These are phyloP conservation scores for Bombardia bombarda DNA, from an alignment of 495 filamentous ascomycete genomes.

Conservation along the genomic window DNA sequence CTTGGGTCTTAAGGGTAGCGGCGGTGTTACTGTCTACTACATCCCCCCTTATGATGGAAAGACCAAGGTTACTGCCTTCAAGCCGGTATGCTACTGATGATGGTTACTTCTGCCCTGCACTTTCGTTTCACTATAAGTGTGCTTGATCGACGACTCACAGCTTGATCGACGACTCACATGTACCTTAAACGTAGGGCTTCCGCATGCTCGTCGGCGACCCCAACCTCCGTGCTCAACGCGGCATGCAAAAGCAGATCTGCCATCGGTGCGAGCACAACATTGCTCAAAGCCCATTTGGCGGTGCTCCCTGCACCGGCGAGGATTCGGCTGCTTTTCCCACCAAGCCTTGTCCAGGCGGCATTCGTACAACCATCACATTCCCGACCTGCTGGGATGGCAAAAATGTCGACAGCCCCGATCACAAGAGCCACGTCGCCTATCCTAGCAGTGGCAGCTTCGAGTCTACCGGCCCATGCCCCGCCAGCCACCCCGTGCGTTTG, in stretches of 20 bases:
- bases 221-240: constrained; percentile 17
- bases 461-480: constrained; percentile 32
- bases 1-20: constrained; percentile 31
- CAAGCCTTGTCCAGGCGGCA: constrained; percentile 35
- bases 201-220: constrained; percentile 37
- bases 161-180: background rate
- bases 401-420: constrained; percentile 44
- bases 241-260: constrained; percentile 36
- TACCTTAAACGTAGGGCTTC: constrained; percentile 21
- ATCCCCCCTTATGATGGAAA: constrained; percentile 38
- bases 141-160: background rate
- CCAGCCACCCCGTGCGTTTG: constrained; percentile 33
- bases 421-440: constrained; percentile 42
- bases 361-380: constrained; percentile 42
- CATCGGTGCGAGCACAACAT: constrained; percentile 41
- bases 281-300: constrained; percentile 40
- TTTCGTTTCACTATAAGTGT: background rate
- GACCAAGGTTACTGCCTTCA: constrained; percentile 40
- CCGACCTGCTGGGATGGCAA: constrained; percentile 49
- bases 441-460: constrained; percentile 32
- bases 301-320: constrained; percentile 42
- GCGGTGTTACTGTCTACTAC: constrained; percentile 42
- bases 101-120: background rate
- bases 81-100: constrained; percentile 23
- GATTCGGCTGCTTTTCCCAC: constrained; percentile 38